Percentiles rank a stretch among this genome's conserved stretches.
Conservation (phyloP, 2,329 filamentous ascomycete genomes). For the Diaporthe eres region DNA sequence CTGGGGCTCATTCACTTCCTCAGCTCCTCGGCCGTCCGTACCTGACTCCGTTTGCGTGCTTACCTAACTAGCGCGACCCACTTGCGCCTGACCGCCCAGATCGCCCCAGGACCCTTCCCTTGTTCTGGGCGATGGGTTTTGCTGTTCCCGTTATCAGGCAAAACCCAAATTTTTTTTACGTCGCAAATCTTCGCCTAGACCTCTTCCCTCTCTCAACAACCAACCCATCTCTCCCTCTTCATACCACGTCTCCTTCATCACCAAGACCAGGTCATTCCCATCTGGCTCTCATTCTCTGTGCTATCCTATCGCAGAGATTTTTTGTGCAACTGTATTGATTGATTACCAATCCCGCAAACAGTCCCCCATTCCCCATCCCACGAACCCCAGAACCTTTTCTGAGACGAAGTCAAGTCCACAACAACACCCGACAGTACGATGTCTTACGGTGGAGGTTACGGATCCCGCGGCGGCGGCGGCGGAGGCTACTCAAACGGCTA, state of each 20-base stretch:
- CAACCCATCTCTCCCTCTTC: slow-evolving; percentile 39
- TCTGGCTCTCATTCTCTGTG: slow-evolving; percentile 22
- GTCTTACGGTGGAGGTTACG: slow-evolving; percentile 61
- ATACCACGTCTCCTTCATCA: slow-evolving; percentile 41
- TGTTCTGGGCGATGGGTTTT: slow-evolving; percentile 27
- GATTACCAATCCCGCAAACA: slow-evolving; percentile 28
- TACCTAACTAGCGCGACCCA: slow-evolving; percentile 35
- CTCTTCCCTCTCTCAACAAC: slow-evolving; percentile 31
- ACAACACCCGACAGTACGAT: slow-evolving; percentile 50
- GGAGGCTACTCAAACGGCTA: slow-evolving; percentile 64
- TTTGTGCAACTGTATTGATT: slow-evolving; percentile 35
- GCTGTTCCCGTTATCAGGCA: slow-evolving; percentile 34
- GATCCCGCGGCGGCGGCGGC: slow-evolving; percentile 59
- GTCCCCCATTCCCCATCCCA: slow-evolving; percentile 34
- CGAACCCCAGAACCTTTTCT: slow-evolving; percentile 29
- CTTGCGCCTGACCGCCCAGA: slow-evolving; percentile 22
- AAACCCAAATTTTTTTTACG: slow-evolving; percentile 39
- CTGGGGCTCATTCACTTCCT: neutral
- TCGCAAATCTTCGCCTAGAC: slow-evolving; percentile 27
- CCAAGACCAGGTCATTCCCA: slow-evolving; percentile 42
- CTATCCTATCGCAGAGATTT: slow-evolving; percentile 29
- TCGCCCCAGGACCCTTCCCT: slow-evolving; percentile 32
- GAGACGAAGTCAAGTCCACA: slow-evolving; percentile 25
- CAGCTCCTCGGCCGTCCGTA: neutral
- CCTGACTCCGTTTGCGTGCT: slow-evolving; percentile 26